Conservation (phyloP, 2,329 filamentous ascomycete genomes). For the Juglanconis juglandina region DNA sequence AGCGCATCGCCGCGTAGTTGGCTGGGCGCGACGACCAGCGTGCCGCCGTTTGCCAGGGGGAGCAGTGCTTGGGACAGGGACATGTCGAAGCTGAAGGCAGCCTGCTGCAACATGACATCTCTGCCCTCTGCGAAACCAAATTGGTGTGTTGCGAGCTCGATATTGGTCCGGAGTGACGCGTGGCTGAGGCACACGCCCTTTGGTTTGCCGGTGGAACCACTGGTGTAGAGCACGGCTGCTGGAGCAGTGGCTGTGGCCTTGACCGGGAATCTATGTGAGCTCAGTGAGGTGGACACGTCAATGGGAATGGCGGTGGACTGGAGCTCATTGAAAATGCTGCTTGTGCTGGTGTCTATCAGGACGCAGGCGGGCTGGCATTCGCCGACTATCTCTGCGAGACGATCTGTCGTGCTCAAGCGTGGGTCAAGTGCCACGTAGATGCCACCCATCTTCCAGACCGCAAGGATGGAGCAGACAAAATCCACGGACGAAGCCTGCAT, state of each 20-base stretch:
- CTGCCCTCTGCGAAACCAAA: constrained; percentile 13
- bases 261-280: background rate
- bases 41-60: constrained; percentile 30
- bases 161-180: constrained; percentile 17
- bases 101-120: constrained; percentile 33
- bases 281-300: background rate
- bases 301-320: background rate
- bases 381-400: too few relatives aligned
- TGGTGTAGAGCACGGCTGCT: constrained; percentile 26
- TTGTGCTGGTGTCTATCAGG: too few relatives aligned
- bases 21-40: constrained; percentile 27
- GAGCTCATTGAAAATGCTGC: too few relatives aligned
- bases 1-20: constrained; percentile 30
- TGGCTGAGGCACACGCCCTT: constrained; percentile 32
- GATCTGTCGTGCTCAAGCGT: too few relatives aligned
- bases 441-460: constrained; percentile 8
- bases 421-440: too few relatives aligned
- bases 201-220: constrained; percentile 24
- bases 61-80: constrained; percentile 30
- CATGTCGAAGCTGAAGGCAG: constrained; percentile 31
- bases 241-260: constrained; percentile 10
- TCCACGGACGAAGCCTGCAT: constrained; percentile 34
- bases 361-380: too few relatives aligned
- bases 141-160: constrained; percentile 15
- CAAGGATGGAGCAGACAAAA: constrained; percentile 36